phyloP scores from a whole-genome alignment of 495 filamentous ascomycete species.

The Acidiella bohemica region DNA sequence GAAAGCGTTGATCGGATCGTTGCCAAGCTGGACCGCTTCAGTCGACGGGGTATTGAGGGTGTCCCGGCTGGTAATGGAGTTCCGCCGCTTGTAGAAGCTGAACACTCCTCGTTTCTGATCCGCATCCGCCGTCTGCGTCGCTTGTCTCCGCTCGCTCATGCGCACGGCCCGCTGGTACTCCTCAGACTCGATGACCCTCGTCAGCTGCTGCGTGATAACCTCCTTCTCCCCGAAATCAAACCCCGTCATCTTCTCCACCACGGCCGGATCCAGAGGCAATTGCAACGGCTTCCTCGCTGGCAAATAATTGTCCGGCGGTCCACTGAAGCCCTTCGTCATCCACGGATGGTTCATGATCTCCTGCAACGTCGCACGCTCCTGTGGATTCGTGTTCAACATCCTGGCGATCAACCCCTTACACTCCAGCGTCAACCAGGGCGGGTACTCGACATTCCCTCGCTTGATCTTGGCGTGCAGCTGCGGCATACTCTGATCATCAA shows the following conservation, averaged over 20 bases:
- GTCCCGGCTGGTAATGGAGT: constrained; percentile 74
- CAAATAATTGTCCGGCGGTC: constrained; percentile 79
- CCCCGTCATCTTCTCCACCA: constrained; percentile 87
- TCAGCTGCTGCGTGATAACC: constrained; percentile 65
- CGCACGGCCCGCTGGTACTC: constrained; percentile 77
- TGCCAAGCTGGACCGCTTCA: constrained; percentile 68
- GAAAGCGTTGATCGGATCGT: constrained; percentile 86
- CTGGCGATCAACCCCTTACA: constrained; percentile 86
- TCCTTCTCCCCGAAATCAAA: constrained; percentile 93
- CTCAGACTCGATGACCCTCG: constrained; percentile 71
- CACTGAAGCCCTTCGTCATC: constrained; percentile 86
- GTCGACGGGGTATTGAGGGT: constrained; percentile 75
- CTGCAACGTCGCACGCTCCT: constrained; percentile 65
- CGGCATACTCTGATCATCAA: constrained; percentile 99
- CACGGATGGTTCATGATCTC: constrained; percentile 97
- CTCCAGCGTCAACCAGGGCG: constrained; percentile 84
- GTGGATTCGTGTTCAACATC: constrained; percentile 94
- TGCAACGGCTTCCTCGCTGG: constrained; percentile 72
- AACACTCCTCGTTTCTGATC: constrained; percentile 83
- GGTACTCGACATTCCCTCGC: constrained; percentile 90
- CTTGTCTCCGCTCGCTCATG: constrained; percentile 48
- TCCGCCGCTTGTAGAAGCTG: constrained; percentile 93
- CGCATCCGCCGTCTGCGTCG: constrained; percentile 40
- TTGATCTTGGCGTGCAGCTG: constrained; percentile 98
- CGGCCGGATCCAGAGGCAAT: constrained; percentile 67